A percentile compares a stretch with the other conserved stretches of the same genome.
Evolutionary conservation across 2,329 filamentous ascomycete genomes (phyloP).

Genomic region (Aspergillus oerlinghausenensis): DNA sequence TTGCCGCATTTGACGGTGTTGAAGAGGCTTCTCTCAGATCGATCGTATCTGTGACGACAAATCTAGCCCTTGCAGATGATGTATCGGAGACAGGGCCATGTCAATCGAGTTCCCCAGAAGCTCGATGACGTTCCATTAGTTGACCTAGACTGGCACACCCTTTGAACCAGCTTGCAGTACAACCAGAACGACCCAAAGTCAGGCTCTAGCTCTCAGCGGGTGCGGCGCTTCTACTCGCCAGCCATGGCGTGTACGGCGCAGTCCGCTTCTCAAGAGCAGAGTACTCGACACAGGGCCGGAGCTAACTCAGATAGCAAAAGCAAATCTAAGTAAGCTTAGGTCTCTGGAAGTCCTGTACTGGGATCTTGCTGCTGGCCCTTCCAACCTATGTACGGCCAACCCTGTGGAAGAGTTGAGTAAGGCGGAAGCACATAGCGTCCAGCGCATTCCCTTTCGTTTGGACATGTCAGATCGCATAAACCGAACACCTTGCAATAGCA

Average conservation of each 20-base stretch:
- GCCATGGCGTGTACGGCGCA: neutral
- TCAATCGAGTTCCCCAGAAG: neutral
- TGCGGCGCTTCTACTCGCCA: neutral
- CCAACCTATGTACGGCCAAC: slow-evolving; percentile 60
- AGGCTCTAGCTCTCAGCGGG: neutral
- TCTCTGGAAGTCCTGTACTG: slow-evolving; percentile 27
- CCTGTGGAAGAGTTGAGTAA: slow-evolving; percentile 54
- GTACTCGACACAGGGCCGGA: neutral
- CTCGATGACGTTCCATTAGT: neutral
- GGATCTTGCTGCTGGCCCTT: slow-evolving; percentile 34
- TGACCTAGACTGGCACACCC: neutral
- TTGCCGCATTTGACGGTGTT: too few relatives aligned
- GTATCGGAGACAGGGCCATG: neutral
- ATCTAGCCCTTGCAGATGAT: neutral
- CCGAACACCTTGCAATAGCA: slow-evolving; percentile 67
- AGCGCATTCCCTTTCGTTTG: slow-evolving; percentile 45
- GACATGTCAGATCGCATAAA: slow-evolving; percentile 48
- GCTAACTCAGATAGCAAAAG: neutral
- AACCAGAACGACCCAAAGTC: neutral
- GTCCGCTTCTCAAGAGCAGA: neutral
- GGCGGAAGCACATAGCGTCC: slow-evolving; percentile 57
- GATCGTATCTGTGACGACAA: neutral
- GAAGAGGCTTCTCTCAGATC: neutral
- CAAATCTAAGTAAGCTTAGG: slow-evolving; percentile 10
- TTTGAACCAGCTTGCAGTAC: neutral